phyloP scores from a whole-genome alignment of 176 grass and related monocot genomes.

The Zea luxurians region DNA sequence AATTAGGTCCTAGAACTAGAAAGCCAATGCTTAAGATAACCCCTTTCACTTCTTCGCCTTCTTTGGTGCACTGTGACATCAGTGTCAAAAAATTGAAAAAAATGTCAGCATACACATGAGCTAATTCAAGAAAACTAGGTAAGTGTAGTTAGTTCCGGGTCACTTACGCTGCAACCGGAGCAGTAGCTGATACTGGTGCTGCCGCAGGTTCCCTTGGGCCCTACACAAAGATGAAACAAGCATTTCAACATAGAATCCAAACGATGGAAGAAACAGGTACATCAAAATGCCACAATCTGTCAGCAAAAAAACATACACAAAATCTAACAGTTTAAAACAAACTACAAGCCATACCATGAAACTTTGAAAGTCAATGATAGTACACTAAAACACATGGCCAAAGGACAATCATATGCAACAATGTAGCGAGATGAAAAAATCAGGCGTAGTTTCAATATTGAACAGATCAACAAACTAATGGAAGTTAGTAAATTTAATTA shows the following conservation, averaged over 20 bases:
- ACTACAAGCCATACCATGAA: not conserved
- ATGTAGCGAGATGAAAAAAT: not conserved
- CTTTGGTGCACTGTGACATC: conserved; percentile 4
- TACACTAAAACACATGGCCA: not conserved
- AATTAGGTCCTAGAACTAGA: not conserved
- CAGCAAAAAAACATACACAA: not conserved
- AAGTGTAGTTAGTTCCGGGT: not conserved
- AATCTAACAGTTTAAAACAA: not conserved
- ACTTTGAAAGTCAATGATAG: not conserved
- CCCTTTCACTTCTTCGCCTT: not conserved
- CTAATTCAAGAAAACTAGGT: no score
- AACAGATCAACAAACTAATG: not conserved
- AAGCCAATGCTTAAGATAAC: not conserved
- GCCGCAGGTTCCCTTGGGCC: conserved; percentile 4
- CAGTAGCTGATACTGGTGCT: conserved; percentile 29
- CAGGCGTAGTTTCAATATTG: not conserved
- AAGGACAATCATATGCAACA: not conserved
- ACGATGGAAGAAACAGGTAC: no score
- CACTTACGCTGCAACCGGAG: conserved; percentile 38
- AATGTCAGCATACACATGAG: not conserved
- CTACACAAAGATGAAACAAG: not conserved
- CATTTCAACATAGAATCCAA: not conserved
- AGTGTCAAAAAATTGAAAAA: not conserved
- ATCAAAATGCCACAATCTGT: not conserved
- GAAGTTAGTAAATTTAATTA: not conserved